Evolutionary conservation across 2,329 filamentous ascomycete genomes (phyloP), one percentile per base, ranked within the genome.

Genomic region (Cordyceps tenuipes): DNA sequence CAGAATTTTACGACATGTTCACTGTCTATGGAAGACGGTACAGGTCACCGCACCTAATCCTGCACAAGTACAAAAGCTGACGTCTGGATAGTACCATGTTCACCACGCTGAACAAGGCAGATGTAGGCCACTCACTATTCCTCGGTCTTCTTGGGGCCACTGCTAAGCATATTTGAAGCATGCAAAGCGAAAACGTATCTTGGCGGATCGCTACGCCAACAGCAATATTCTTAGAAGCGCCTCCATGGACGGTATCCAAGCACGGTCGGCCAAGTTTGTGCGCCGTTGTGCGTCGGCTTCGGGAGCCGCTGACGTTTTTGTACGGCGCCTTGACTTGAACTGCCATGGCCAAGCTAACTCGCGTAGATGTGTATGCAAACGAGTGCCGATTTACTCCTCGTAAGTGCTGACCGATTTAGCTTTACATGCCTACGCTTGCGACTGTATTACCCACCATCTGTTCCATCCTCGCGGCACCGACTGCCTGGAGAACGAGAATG

Each of bases 191-290:
- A 87, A 85, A 67, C 78, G 84, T 31, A 74, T 86, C 52, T 75
- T 89, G 49, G 85, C 85, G 1, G 84, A 88, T 66, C 77, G 84
- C 34, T 89, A 89, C 68, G 82, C 86, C 34, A 89, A 88, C 70
- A 83, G 81, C 58, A 89, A 87, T 66, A 75, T 89, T 54, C 78
- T 87, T 72, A 80, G 79, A 34, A 69, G 78, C 5, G 73, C 74
- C 2, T 79, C 84, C 2, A 69, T 88, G 31, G 70, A 75, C 5
- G 85, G 82, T 2, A 84, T 89, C 53, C 72, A 79, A 57, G 77
- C 83, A 63, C 76, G 84, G 6, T 82, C 85, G 0, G 71, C 68
- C 41, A 76, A 76, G 31, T 87, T 89, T 63, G 69, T 84, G 6
- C 72, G 76, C 19, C 77, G 78, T 50, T 87, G 84, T 62, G 68